Percentiles rank a stretch among this genome's conserved stretches.
Evolutionary conservation across 805 yeast genomes (phyloP).

Genomic region (Metschnikowia kofuensis): DNA sequence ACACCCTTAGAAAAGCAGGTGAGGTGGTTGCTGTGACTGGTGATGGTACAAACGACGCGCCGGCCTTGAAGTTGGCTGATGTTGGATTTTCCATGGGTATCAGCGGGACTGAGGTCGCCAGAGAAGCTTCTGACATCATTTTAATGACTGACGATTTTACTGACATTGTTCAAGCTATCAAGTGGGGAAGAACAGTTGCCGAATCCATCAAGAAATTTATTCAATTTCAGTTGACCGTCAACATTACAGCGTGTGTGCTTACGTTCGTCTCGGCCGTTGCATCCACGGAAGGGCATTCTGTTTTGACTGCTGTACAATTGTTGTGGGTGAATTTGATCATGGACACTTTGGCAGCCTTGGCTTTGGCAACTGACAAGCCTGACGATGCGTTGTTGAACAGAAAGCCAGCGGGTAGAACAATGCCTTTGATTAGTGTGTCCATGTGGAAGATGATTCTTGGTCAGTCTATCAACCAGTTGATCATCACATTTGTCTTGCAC

Average conservation of each 20-base stretch:
- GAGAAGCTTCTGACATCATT: conserved; percentile 93
- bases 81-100: conserved; percentile 99
- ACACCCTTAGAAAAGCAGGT: conserved; percentile 70
- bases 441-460: conserved; percentile 99
- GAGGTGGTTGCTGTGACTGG: conserved; percentile 99
- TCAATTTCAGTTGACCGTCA: conserved; percentile 95
- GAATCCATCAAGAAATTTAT: conserved; percentile 91
- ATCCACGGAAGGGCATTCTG: conserved; percentile 73
- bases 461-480: conserved; percentile 75
- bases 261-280: conserved; percentile 95
- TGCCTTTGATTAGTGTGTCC: conserved; percentile 78
- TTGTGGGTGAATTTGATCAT: conserved; percentile 96
- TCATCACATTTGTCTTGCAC: conserved; percentile 75
- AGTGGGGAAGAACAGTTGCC: conserved; percentile 98
- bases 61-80: conserved; percentile 93
- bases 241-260: conserved; percentile 90
- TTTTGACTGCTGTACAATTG: conserved; percentile 93
- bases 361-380: conserved; percentile 96
- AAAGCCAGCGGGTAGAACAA: conserved; percentile 78
- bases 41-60: conserved; percentile 99
- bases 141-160: conserved; percentile 92
- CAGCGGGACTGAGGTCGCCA: conserved; percentile 97
- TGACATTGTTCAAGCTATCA: conserved; percentile 92
- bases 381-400: conserved; percentile 74
- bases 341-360: conserved; percentile 98